Evolutionary conservation across 2,329 filamentous ascomycete species (phyloP).

Genomic region (Diaporthe citriasiana): DNA sequence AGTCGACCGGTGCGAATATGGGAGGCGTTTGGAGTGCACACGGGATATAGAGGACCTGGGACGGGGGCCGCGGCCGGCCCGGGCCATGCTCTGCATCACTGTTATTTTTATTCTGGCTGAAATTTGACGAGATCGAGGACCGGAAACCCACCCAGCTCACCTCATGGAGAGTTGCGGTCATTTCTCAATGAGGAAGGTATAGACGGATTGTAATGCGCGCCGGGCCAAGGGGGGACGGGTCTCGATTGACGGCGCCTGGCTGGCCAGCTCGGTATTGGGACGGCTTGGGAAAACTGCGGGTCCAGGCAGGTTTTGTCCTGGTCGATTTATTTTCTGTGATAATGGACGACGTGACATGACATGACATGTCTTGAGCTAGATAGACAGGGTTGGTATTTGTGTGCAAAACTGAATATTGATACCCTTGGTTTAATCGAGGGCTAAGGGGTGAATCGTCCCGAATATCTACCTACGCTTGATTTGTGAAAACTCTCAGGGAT

Average conservation of each 20-base stretch:
- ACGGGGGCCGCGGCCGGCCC: neutral
- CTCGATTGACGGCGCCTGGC: constrained; percentile 13
- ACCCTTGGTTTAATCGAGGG: neutral
- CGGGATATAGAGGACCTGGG: constrained; percentile 38
- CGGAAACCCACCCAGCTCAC: constrained; percentile 1
- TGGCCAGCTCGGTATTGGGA: constrained; percentile 21
- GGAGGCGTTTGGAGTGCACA: constrained; percentile 47
- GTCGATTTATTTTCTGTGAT: neutral
- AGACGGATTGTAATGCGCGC: neutral
- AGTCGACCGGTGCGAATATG: constrained; percentile 47
- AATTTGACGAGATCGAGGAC: neutral
- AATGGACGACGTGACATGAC: constrained; percentile 25
- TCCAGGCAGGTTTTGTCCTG: constrained; percentile 1
- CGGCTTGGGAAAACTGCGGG: constrained; percentile 9
- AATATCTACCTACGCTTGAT: neutral
- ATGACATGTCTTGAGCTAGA: constrained; percentile 13
- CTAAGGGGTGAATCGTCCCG: neutral
- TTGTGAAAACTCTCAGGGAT: neutral
- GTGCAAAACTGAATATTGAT: constrained; percentile 18
- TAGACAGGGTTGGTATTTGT: constrained; percentile 23
- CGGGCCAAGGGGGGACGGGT: constrained; percentile 24
- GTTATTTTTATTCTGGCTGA: constrained; percentile 7
- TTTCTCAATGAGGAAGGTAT: constrained; percentile 24
- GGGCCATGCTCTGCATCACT: constrained; percentile 7
- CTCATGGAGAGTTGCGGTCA: neutral